A percentile compares a stretch with the other conserved stretches of the same genome.
These are phyloP conservation scores for Rhizopogon sp. DNA, from an alignment of 768 basidiomycete species.

Conservation along the genomic window DNA sequence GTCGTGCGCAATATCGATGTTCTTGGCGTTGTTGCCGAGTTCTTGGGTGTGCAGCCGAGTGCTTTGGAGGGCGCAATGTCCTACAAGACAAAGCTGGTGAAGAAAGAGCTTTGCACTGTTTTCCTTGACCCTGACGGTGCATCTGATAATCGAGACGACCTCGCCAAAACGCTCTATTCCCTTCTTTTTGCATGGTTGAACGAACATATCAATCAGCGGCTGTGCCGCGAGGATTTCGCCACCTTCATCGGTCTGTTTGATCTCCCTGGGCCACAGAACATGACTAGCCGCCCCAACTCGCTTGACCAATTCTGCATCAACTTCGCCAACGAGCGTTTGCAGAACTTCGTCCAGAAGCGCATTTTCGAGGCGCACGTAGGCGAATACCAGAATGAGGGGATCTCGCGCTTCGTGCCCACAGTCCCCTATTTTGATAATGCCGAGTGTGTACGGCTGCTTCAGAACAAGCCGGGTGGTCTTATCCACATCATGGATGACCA, in stretches of 20 bases:
- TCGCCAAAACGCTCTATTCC: slow-evolving; percentile 90
- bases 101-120: slow-evolving; percentile 95
- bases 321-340: slow-evolving; percentile 90
- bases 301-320: slow-evolving; percentile 97
- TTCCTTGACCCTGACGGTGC: slow-evolving; percentile 95
- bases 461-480: slow-evolving; percentile 84
- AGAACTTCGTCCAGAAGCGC: slow-evolving; percentile 73
- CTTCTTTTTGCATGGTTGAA: slow-evolving; percentile 95
- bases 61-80: slow-evolving; percentile 78
- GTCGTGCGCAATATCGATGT: slow-evolving; percentile 84
- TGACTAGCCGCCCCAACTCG: slow-evolving; percentile 83
- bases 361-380: slow-evolving; percentile 78
- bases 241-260: slow-evolving; percentile 94
- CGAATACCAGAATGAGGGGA: slow-evolving; percentile 82
- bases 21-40: slow-evolving; percentile 82
- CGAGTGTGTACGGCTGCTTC: slow-evolving; percentile 82
- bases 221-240: slow-evolving; percentile 89
- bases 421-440: slow-evolving; percentile 86
- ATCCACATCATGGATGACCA: slow-evolving; percentile 99
- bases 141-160: slow-evolving; percentile 88
- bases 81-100: slow-evolving; percentile 88
- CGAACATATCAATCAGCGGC: slow-evolving; percentile 91
- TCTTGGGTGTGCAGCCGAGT: slow-evolving; percentile 74
- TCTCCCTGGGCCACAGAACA: slow-evolving; percentile 89
- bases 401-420: slow-evolving; percentile 62